Percentiles rank a stretch among this genome's conserved stretches.
phyloP scores from a whole-genome alignment of 2,329 filamentous ascomycete species.

The Penicillium sp. region DNA sequence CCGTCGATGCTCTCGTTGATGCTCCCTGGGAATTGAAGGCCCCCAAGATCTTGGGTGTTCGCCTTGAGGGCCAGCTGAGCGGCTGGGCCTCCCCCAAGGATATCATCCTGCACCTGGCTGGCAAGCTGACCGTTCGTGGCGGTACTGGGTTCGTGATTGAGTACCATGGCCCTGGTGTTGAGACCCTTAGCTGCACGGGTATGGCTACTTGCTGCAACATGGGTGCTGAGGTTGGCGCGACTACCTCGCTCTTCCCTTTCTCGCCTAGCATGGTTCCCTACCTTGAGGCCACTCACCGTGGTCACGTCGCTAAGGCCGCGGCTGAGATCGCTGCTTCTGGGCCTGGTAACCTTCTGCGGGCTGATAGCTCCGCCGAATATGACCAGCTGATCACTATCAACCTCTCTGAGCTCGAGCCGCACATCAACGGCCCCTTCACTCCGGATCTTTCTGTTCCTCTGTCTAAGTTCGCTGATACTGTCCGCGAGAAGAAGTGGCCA shows the following conservation, averaged over 20 bases:
- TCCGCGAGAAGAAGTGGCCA: slow-evolving; percentile 94
- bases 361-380: slow-evolving; percentile 90
- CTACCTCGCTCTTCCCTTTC: slow-evolving; percentile 95
- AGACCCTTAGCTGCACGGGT: slow-evolving; percentile 77
- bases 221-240: slow-evolving; percentile 69
- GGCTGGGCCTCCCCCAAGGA: slow-evolving; percentile 97
- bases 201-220: slow-evolving; percentile 81
- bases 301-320: slow-evolving; percentile 87
- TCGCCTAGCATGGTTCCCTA: slow-evolving; percentile 98
- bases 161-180: slow-evolving; percentile 68
- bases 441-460: slow-evolving; percentile 97
- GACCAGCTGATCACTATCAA: slow-evolving; percentile 97
- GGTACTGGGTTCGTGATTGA: slow-evolving; percentile 81
- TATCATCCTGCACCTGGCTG: slow-evolving; percentile 95
- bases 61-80: slow-evolving; percentile 83
- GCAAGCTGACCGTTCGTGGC: slow-evolving; percentile 96
- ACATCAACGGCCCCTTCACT: slow-evolving; percentile 99
- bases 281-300: slow-evolving; percentile 85
- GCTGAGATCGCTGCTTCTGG: slow-evolving; percentile 71
- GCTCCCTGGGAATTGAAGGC: slow-evolving; percentile 98
- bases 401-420: slow-evolving; percentile 89
- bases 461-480: slow-evolving; percentile 93
- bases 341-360: slow-evolving; percentile 66
- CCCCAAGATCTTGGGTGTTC: slow-evolving; percentile 94
- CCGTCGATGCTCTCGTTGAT: slow-evolving; percentile 97